Evolutionary conservation across 495 filamentous ascomycete genomes (phyloP).

Genomic region (Sphaerosporella brunnea): DNA sequence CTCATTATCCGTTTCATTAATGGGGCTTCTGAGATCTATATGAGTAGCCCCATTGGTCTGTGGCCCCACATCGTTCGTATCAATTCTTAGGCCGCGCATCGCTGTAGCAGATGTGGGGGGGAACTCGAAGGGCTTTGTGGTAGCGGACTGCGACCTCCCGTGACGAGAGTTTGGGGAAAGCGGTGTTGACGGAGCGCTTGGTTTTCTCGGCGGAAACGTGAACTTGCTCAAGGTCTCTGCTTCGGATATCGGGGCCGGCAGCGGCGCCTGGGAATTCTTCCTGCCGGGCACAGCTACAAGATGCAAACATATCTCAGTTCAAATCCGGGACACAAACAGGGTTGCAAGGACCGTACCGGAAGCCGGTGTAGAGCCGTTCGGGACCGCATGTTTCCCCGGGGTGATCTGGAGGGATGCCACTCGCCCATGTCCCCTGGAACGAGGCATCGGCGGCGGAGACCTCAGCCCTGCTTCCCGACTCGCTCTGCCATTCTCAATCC

Average conservation of each 20-base stretch:
- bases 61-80: background rate
- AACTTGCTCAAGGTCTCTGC: constrained; percentile 14
- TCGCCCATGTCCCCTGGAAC: constrained; percentile 19
- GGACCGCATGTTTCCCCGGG: constrained; percentile 15
- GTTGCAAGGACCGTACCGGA: constrained; percentile 16
- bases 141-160: constrained; percentile 15
- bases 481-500: constrained; percentile 28
- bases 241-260: constrained; percentile 15
- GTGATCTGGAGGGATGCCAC: constrained; percentile 21
- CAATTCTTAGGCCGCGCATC: background rate
- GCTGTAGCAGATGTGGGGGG: constrained; percentile 5
- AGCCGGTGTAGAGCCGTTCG: constrained; percentile 18
- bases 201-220: constrained; percentile 14
- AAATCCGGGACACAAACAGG: background rate
- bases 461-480: constrained; percentile 15
- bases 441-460: constrained; percentile 15
- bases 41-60: constrained; percentile 13
- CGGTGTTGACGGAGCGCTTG: constrained; percentile 13
- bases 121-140: constrained; percentile 22
- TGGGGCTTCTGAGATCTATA: constrained; percentile 24
- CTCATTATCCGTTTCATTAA: constrained; percentile 18
- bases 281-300: no score
- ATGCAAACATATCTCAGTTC: no score
- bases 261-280: no score
- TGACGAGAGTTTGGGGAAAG: constrained; percentile 10